Conservation (phyloP, 768 basidiomycete genomes). For the Kockovaella imperatae region DNA sequence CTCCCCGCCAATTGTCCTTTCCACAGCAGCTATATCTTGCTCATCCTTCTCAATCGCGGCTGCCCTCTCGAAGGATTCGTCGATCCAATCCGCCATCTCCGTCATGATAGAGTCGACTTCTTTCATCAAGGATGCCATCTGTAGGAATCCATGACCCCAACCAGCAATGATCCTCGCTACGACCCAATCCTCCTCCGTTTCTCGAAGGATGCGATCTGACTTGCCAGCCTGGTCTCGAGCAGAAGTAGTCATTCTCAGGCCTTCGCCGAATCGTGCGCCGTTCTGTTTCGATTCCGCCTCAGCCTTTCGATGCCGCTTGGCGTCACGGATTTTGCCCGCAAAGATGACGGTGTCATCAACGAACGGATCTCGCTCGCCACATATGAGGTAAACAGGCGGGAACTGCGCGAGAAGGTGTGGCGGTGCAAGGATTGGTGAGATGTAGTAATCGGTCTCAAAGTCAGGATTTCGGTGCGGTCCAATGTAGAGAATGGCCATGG, state of each 20-base stretch:
- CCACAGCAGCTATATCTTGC: slow-evolving; percentile 15
- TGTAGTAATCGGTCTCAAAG: slow-evolving; percentile 87
- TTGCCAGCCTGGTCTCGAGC: slow-evolving; percentile 1
- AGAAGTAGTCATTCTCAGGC: slow-evolving; percentile 54
- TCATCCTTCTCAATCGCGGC: slow-evolving; percentile 22
- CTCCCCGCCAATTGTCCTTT: slow-evolving; percentile 24
- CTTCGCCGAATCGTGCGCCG: slow-evolving; percentile 58
- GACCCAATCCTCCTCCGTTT: slow-evolving; percentile 76
- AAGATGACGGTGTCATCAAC: slow-evolving; percentile 98
- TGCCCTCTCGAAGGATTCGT: slow-evolving; percentile 56
- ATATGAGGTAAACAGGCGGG: slow-evolving; percentile 82
- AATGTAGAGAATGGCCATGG: slow-evolving; percentile 96
- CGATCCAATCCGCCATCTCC: slow-evolving; percentile 86
- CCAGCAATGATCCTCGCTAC: slow-evolving; percentile 86
- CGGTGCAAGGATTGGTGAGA: slow-evolving; percentile 90
- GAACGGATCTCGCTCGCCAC: slow-evolving; percentile 87
- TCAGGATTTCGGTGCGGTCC: slow-evolving; percentile 90
- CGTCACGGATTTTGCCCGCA: slow-evolving; percentile 86
- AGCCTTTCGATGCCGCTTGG: slow-evolving; percentile 72
- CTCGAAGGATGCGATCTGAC: slow-evolving; percentile 48
- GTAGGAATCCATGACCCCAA: slow-evolving; percentile 95
- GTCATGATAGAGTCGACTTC: slow-evolving; percentile 72
- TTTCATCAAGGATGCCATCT: slow-evolving; percentile 78
- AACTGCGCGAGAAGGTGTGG: slow-evolving; percentile 76
- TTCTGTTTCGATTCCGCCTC: slow-evolving; percentile 65